Base-by-base conservation (phyloP, 2,329 filamentous ascomycete species). In the Shiraia sp. region DNA sequence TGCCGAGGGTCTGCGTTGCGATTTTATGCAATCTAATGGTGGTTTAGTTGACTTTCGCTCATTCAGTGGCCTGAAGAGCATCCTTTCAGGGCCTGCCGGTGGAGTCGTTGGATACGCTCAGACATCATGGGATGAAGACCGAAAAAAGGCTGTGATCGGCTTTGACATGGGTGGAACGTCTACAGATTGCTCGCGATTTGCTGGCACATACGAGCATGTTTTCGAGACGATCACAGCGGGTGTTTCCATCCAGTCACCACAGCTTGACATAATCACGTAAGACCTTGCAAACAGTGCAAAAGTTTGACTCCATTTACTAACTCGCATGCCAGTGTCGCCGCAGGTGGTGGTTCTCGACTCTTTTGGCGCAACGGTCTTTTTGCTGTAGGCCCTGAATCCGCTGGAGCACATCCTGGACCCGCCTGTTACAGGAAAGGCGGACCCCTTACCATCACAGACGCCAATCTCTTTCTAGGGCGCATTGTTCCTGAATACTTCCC, bases 271-370 rank as follows among this genome's bases (percentile, higher is more conserved):
- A n/a, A n/a, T n/a, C n/a, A n/a, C n/a, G n/a, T n/a, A n/a, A n/a
- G n/a, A n/a, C n/a, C n/a, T n/a, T n/a, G n/a, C n/a, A n/a, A n/a
- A n/a, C n/a, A n/a, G n/a, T n/a, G n/a, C n/a, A n/a, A n/a, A n/a
- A n/a, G n/a, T n/a, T n/a, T n/a, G n/a, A n/a, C n/a, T n/a, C n/a
- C n/a, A n/a, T n/a, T n/a, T n/a, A n/a, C n/a, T n/a, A n/a, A n/a
- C n/a, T n/a, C n/a, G n/a, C n/a, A n/a, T n/a, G n/a, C n/a, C n/a
- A n/a, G n/a, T n/a, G n/a, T n/a, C n/a, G n/a, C n/a, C n/a, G n/a
- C n/a, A 49, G 51, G 74, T 3, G 76, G 76, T 26, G 76, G 76
- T 6, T 75, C 71, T 1, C 74, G 76, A 4, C 42, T 65, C 6
- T 49, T 49, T 1, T 57, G 47, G 16, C 41, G 42, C n/a, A 62